A percentile compares a stretch with the other conserved stretches of the same genome.
These are phyloP conservation scores for Coleophoma cylindrospora DNA, from an alignment of 2,329 filamentous ascomycete species.

Conservation along the genomic window DNA sequence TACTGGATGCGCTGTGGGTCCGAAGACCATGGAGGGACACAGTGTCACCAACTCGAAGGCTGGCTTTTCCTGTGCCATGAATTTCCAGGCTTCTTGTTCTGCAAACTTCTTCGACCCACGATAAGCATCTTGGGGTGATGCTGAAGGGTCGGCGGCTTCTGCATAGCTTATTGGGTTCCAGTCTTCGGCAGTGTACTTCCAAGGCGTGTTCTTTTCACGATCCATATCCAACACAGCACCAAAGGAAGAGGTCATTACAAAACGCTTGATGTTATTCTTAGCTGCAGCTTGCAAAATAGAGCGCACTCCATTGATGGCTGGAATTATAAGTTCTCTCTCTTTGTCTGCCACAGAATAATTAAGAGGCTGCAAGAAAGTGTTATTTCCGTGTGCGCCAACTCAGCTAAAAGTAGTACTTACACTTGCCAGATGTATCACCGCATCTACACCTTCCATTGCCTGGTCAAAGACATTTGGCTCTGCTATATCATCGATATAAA, in stretches of 20 bases:
- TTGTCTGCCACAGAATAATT: conserved; percentile 22
- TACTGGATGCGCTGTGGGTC: conserved; percentile 57
- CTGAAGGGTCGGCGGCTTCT: conserved; percentile 38
- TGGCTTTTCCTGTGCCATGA: conserved; percentile 43
- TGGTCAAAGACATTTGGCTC: conserved; percentile 27
- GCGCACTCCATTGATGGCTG: conserved; percentile 22
- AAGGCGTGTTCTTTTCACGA: conserved; percentile 36
- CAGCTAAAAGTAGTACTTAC: conserved; percentile 13
- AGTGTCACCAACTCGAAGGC: conserved; percentile 55
- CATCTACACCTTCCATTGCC: conserved; percentile 55
- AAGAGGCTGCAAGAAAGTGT: conserved; percentile 16
- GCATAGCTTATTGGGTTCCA: conserved; percentile 48
- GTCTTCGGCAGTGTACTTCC: conserved; percentile 44
- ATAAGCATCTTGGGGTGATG: conserved; percentile 17
- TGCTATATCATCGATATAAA: conserved; percentile 27
- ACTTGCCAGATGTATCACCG: conserved; percentile 65
- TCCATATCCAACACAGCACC: conserved; percentile 49
- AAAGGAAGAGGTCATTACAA: conserved; percentile 57
- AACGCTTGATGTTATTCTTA: conserved; percentile 19
- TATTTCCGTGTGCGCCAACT: conserved; percentile 8
- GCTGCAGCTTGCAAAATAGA: conserved; percentile 21
- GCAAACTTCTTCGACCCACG: conserved; percentile 53
- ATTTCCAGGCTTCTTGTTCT: conserved; percentile 60
- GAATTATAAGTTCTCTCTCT: conserved; percentile 24
- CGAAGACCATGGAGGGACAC: conserved; percentile 55